phyloP scores from a whole-genome alignment of 176 grass and related monocot genomes.

The Otatea glauca region DNA sequence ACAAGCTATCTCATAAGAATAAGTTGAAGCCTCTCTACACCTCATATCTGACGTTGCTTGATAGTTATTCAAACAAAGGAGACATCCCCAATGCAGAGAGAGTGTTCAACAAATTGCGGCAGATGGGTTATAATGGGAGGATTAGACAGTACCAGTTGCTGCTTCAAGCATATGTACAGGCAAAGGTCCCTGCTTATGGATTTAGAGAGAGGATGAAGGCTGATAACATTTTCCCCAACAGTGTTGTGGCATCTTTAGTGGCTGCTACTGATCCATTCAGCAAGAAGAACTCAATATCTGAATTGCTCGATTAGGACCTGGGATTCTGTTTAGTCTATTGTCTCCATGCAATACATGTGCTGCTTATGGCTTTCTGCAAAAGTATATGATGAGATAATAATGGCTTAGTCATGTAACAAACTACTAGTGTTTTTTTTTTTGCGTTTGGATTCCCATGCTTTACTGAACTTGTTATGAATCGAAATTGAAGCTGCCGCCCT shows the following conservation, averaged over 20 bases:
- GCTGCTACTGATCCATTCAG: slow-evolving; percentile 59
- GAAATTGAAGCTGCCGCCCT: neutral
- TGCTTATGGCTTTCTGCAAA: slow-evolving; percentile 43
- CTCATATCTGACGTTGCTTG: slow-evolving; percentile 60
- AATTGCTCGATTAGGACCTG: slow-evolving; percentile 59
- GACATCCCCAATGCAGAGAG: slow-evolving; percentile 71
- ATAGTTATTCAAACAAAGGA: slow-evolving; percentile 66
- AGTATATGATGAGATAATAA: slow-evolving; percentile 55
- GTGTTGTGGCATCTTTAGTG: slow-evolving; percentile 50
- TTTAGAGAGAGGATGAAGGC: slow-evolving; percentile 89
- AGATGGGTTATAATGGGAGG: slow-evolving; percentile 66
- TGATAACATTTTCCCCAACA: slow-evolving; percentile 76
- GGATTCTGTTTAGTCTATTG: neutral
- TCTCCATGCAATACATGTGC: slow-evolving; percentile 35
- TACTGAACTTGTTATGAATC: slow-evolving; percentile 20
- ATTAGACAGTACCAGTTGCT: slow-evolving; percentile 69
- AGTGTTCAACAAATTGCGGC: slow-evolving; percentile 63
- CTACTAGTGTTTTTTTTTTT: slow-evolving; percentile 27
- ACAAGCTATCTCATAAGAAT: slow-evolving; percentile 48
- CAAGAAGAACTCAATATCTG: slow-evolving; percentile 53
- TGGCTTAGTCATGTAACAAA: slow-evolving; percentile 42
- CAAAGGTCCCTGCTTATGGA: slow-evolving; percentile 69
- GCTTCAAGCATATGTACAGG: slow-evolving; percentile 66
- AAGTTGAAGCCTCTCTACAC: slow-evolving; percentile 52
- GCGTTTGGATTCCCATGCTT: slow-evolving; percentile 14